Evolutionary conservation across 2,329 filamentous ascomycete genomes (phyloP).

Genomic region (Beauveria rudraprayagi): DNA sequence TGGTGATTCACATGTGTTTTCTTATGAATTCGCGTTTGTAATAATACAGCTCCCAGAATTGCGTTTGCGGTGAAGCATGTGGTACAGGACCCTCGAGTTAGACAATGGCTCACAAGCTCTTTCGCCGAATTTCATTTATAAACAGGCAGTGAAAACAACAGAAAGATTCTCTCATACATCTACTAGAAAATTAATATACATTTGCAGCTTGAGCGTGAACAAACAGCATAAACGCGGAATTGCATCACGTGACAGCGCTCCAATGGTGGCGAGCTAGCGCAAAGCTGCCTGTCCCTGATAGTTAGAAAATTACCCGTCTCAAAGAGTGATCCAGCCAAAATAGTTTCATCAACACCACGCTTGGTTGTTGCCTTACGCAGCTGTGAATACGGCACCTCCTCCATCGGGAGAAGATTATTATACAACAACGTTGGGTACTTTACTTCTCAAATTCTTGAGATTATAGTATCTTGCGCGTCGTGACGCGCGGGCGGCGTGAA

Average conservation of each 20-base stretch:
- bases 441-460: not conserved
- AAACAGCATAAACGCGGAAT: not conserved
- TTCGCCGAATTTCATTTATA: too few relatives aligned
- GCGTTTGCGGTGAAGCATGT: rapidly evolving
- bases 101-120: too few relatives aligned
- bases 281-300: constrained; percentile 1
- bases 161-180: too few relatives aligned
- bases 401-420: constrained; percentile 14
- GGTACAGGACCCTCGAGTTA: too few relatives aligned
- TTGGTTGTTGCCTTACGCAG: constrained; percentile 23
- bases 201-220: not conserved
- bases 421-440: constrained; percentile 12
- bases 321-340: constrained; percentile 8
- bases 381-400: constrained; percentile 22
- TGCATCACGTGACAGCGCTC: constrained; percentile 6
- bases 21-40: too few relatives aligned
- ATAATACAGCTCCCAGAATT: too few relatives aligned
- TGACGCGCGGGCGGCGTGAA: constrained; percentile 27
- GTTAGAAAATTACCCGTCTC: constrained; percentile 26
- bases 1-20: too few relatives aligned
- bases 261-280: constrained; percentile 3
- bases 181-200: not conserved
- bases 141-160: too few relatives aligned
- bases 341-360: constrained; percentile 19
- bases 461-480: constrained; percentile 20